phyloP scores from a whole-genome alignment of 208 protist species.

The Trypanosoma avium region DNA sequence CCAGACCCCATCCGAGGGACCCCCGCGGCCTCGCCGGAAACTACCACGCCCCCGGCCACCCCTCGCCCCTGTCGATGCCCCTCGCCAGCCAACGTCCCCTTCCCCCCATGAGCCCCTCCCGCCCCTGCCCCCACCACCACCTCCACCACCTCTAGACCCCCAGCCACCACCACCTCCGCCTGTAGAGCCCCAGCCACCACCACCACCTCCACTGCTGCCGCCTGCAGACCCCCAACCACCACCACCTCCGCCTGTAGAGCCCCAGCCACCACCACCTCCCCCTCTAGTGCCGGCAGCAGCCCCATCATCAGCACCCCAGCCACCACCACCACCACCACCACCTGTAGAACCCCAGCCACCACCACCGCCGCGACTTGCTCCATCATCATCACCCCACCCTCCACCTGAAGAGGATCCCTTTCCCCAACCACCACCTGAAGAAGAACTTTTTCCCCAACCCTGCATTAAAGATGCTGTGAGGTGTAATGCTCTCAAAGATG shows the following conservation, averaged over 20 bases:
- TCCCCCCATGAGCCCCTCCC: slow-evolving; percentile 25
- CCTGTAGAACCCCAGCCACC: slow-evolving; percentile 20
- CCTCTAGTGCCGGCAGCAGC: slow-evolving; percentile 23
- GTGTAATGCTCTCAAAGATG: slow-evolving; percentile 34
- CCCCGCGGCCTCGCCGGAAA: slow-evolving; percentile 30
- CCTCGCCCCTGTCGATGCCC: slow-evolving; percentile 29
- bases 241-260: slow-evolving; percentile 19
- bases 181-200: slow-evolving; percentile 17
- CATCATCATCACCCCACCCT: slow-evolving; percentile 32
- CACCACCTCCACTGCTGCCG: slow-evolving; percentile 20
- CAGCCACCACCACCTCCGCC: slow-evolving; percentile 21
- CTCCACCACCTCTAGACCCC: slow-evolving; percentile 20
- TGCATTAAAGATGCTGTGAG: slow-evolving; percentile 38
- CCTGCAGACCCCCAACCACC: slow-evolving; percentile 11
- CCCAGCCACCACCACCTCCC: slow-evolving; percentile 1
- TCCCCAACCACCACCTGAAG: slow-evolving; percentile 58
- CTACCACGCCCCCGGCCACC: slow-evolving; percentile 42
- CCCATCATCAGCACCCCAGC: slow-evolving; percentile 23
- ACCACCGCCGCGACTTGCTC: slow-evolving; percentile 15
- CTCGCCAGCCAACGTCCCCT: slow-evolving; percentile 27
- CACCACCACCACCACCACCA: slow-evolving; percentile 11
- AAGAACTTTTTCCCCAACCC: slow-evolving; percentile 57
- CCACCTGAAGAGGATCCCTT: slow-evolving; percentile 27
- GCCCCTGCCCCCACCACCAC: slow-evolving; percentile 23
- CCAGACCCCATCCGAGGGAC: slow-evolving; percentile 46